These are phyloP conservation scores for Saccharata proteae DNA, from an alignment of 2,329 filamentous ascomycete genomes.

Conservation along the genomic window DNA sequence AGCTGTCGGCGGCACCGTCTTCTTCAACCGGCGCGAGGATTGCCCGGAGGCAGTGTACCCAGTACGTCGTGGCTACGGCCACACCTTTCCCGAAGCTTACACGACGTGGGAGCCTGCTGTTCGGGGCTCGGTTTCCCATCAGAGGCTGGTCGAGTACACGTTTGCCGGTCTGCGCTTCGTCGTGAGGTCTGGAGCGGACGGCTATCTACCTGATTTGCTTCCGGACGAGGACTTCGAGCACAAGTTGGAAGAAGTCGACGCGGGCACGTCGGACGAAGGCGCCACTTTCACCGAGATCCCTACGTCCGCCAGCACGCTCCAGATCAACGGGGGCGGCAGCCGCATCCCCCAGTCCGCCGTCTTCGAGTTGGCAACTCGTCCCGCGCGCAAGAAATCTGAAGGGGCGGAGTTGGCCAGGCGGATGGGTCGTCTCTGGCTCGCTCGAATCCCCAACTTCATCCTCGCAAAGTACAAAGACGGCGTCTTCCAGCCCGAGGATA, in stretches of 20 bases:
- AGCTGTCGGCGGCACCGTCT: slow-evolving; percentile 43
- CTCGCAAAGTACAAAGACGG: slow-evolving; percentile 37
- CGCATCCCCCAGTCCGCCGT: slow-evolving; percentile 30
- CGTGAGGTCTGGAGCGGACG: slow-evolving; percentile 48
- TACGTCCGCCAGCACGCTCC: slow-evolving; percentile 9
- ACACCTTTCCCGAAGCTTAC: slow-evolving; percentile 54
- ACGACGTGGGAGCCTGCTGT: slow-evolving; percentile 49
- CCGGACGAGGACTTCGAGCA: not conserved
- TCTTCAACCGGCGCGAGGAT: slow-evolving; percentile 52
- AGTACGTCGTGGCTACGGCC: slow-evolving; percentile 48
- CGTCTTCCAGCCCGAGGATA: slow-evolving; percentile 30
- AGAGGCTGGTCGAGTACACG: slow-evolving; percentile 47
- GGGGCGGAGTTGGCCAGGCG: slow-evolving; percentile 27
- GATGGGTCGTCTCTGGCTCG: slow-evolving; percentile 36
- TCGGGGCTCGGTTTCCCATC: slow-evolving; percentile 46
- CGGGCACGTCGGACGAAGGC: not conserved
- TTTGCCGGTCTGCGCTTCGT: slow-evolving; percentile 42
- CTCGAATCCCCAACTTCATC: slow-evolving; percentile 40
- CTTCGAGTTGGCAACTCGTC: slow-evolving; percentile 43
- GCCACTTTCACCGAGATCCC: not conserved
- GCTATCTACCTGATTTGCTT: slow-evolving; percentile 30
- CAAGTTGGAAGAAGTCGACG: slow-evolving; percentile 6
- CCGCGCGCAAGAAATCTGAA: slow-evolving; percentile 17
- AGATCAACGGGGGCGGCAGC: slow-evolving; percentile 13
- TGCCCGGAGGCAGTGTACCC: slow-evolving; percentile 45